These are phyloP conservation scores for Penicillium cataractarum DNA, from an alignment of 495 filamentous ascomycete species.

Conservation along the genomic window DNA sequence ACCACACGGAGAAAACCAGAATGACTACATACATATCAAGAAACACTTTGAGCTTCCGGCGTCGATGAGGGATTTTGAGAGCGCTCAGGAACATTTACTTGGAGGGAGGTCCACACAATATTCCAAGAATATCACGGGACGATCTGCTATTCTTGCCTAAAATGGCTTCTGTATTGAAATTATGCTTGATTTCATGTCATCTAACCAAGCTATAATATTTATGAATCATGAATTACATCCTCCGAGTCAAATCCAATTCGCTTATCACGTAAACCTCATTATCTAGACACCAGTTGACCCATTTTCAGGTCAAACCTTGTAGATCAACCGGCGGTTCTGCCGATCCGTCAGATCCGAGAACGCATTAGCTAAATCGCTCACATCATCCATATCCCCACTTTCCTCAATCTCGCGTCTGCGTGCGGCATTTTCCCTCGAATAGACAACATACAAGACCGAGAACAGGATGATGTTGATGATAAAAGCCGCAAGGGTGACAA, in stretches of 20 bases:
- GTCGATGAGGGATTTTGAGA: constrained; percentile 8
- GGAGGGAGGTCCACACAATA: constrained; percentile 2
- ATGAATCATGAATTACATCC: not conserved
- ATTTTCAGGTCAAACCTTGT: constrained; percentile 23
- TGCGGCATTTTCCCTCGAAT: constrained; percentile 10
- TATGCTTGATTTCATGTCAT: not conserved
- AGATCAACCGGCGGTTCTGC: constrained; percentile 15
- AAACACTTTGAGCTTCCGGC: constrained; percentile 32
- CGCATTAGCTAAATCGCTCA: constrained; percentile 18
- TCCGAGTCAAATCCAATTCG: not conserved
- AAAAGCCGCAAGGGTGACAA: constrained; percentile 12
- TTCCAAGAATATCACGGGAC: constrained; percentile 2
- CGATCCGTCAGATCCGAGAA: constrained; percentile 18
- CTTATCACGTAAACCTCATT: not conserved
- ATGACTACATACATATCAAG: constrained; percentile 16
- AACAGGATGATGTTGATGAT: constrained; percentile 14
- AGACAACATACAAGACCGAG: constrained; percentile 10
- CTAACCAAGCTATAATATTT: not conserved
- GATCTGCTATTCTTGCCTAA: constrained; percentile 14
- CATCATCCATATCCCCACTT: constrained; percentile 5
- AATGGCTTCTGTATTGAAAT: not conserved
- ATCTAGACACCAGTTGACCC: not conserved
- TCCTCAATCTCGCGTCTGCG: constrained; percentile 4
- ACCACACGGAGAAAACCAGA: constrained; percentile 12
- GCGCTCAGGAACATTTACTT: not conserved